These are phyloP conservation scores for Boletus nobilissimus DNA, from an alignment of 1,284 basidiomycete genomes.

Conservation along the genomic window DNA sequence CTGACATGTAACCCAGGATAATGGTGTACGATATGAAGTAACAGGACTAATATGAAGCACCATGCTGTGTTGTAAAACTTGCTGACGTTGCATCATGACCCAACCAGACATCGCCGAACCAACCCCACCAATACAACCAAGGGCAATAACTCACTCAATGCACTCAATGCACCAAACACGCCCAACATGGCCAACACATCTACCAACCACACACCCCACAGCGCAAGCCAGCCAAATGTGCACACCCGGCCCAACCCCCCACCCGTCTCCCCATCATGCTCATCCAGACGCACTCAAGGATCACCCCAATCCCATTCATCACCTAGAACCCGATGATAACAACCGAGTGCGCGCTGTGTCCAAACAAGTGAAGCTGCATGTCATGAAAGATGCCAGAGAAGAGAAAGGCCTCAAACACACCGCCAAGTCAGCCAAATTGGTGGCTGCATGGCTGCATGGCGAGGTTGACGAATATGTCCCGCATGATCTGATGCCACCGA, in stretches of 20 bases:
- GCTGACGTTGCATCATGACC: not conserved
- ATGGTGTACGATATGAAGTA: too few species aligned
- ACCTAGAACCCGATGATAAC: slow-evolving; percentile 43
- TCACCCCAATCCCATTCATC: slow-evolving; percentile 61
- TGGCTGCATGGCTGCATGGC: slow-evolving; percentile 44
- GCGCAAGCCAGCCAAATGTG: slow-evolving; percentile 59
- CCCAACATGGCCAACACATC: slow-evolving; percentile 63
- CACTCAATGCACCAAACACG: slow-evolving; percentile 28
- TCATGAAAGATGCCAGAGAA: slow-evolving; percentile 68
- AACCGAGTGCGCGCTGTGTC: slow-evolving; percentile 58
- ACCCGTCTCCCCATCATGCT: slow-evolving; percentile 54
- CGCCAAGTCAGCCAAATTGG: slow-evolving; percentile 58
- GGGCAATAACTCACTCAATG: slow-evolving; percentile 28
- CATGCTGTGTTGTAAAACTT: too few species aligned
- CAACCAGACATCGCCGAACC: slow-evolving; percentile 1
- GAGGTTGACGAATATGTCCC: slow-evolving; percentile 30
- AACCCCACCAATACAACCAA: slow-evolving; percentile 19
- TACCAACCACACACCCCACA: slow-evolving; percentile 59
- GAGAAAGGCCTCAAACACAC: slow-evolving; percentile 64
- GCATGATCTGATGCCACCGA: slow-evolving; percentile 60
- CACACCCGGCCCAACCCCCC: slow-evolving; percentile 62
- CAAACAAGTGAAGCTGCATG: slow-evolving; percentile 65
- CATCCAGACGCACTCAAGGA: slow-evolving; percentile 60
- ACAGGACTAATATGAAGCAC: too few species aligned
- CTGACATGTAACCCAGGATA: too few species aligned